Conservation (phyloP, 768 basidiomycete species). For the Termitomyces eurrhizus region DNA sequence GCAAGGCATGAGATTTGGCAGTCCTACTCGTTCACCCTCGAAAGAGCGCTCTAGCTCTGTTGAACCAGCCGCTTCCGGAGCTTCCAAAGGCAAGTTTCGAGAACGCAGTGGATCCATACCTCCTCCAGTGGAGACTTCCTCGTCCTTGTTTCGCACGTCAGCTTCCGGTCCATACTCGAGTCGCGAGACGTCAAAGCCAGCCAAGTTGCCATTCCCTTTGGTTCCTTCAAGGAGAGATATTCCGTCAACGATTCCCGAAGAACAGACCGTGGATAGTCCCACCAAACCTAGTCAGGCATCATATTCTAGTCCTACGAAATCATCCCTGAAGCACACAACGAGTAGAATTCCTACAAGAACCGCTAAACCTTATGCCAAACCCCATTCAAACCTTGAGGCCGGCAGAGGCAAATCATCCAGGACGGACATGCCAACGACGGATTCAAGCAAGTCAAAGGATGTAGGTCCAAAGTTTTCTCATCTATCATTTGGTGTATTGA, state of each 20-base stretch:
- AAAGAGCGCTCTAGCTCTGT: conserved; percentile 30
- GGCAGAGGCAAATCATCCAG: conserved; percentile 14
- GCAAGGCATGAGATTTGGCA: conserved; percentile 24
- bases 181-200: conserved; percentile 3
- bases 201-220: conserved; percentile 34
- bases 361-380: conserved; percentile 55
- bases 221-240: conserved; percentile 15
- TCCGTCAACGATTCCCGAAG: conserved; percentile 28
- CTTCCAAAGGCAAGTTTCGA: conserved; percentile 13
- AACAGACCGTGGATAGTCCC: conserved; percentile 17
- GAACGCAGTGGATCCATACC: conserved; percentile 9
- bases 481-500: background rate
- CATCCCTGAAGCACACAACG: conserved; percentile 45
- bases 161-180: conserved; percentile 1
- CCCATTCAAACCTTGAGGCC: conserved; percentile 14
- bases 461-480: background rate
- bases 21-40: conserved; percentile 19
- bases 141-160: background rate
- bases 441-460: conserved; percentile 10
- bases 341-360: conserved; percentile 62
- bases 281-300: conserved; percentile 19
- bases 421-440: conserved; percentile 19
- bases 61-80: conserved; percentile 13
- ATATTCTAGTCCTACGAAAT: conserved; percentile 32
- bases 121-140: conserved; percentile 6